phyloP scores from a whole-genome alignment of 192 early-diverging fungal species.

The Mortierella claussenii region DNA sequence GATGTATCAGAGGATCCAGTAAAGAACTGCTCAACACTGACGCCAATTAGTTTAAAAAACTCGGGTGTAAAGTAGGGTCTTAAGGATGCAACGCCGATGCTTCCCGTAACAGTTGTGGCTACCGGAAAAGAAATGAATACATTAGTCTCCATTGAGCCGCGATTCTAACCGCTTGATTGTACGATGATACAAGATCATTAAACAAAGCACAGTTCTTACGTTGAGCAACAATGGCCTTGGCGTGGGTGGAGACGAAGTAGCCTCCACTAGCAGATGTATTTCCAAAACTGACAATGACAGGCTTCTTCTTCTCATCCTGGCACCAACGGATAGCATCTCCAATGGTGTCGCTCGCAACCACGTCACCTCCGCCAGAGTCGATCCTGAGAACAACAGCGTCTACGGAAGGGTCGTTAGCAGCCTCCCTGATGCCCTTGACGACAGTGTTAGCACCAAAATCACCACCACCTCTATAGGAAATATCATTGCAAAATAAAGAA shows the following conservation, averaged over 20 bases:
- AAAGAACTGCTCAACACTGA: conserved; percentile 68
- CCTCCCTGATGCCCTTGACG: conserved; percentile 60
- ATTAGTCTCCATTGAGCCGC: too few species aligned
- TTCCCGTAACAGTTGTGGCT: conserved; percentile 76
- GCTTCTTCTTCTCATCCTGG: conserved; percentile 66
- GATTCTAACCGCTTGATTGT: too few species aligned
- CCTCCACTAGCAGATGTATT: conserved; percentile 66
- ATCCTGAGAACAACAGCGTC: conserved; percentile 74
- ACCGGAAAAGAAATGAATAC: too few species aligned
- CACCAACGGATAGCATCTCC: conserved; percentile 66
- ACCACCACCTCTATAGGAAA: conserved; percentile 31
- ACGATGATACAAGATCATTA: background rate
- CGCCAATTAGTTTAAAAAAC: conserved; percentile 67
- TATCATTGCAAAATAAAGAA: background rate
- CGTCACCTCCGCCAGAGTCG: conserved; percentile 78
- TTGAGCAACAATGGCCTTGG: conserved; percentile 67
- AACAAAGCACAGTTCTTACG: conserved; percentile 46
- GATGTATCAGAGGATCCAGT: conserved; percentile 61
- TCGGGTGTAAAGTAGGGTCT: conserved; percentile 65
- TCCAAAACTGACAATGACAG: conserved; percentile 74
- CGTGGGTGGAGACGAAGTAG: conserved; percentile 67
- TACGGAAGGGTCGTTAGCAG: conserved; percentile 63
- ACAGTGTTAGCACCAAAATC: conserved; percentile 59
- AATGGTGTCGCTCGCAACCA: conserved; percentile 74
- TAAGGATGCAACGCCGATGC: conserved; percentile 74